Percentiles rank a stretch among this genome's conserved stretches.
These are phyloP conservation scores for Alternaria brassicicola DNA, from an alignment of 2,329 filamentous ascomycete genomes.

Conservation along the genomic window DNA sequence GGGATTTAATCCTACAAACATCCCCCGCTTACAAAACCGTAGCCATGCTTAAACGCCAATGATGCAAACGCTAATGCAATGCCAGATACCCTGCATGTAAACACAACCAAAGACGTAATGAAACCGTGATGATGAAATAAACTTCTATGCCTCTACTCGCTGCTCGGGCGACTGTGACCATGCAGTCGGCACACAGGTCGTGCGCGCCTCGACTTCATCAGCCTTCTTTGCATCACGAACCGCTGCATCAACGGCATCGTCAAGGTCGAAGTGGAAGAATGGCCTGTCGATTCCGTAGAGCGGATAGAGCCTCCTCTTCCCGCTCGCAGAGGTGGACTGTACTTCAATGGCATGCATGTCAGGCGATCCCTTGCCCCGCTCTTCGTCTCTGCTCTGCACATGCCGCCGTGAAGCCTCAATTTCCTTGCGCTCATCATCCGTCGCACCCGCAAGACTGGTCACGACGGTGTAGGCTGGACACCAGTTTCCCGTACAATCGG, in stretches of 20 bases:
- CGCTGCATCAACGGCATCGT: conserved; percentile 38
- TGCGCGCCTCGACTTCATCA: conserved; percentile 13
- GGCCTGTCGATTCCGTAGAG: conserved; percentile 34
- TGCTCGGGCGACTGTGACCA: not conserved
- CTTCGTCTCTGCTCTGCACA: conserved; percentile 12
- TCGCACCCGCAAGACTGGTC: conserved; percentile 19
- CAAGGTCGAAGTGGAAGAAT: conserved; percentile 39
- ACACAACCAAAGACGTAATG: not conserved
- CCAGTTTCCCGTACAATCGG: conserved; percentile 21
- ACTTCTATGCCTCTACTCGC: not conserved
- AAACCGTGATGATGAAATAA: not conserved
- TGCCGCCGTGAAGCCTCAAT: conserved; percentile 3
- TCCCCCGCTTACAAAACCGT: not conserved
- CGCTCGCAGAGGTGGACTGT: not conserved
- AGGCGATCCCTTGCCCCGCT: not conserved
- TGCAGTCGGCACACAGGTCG: not conserved
- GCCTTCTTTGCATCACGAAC: conserved; percentile 30
- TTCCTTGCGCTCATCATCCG: conserved; percentile 22
- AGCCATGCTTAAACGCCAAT: not conserved
- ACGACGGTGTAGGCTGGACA: conserved; percentile 34
- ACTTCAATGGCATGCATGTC: not conserved
- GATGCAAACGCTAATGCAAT: not conserved
- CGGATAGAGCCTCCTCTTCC: conserved; percentile 2
- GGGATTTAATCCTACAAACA: not conserved
- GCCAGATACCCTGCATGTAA: not conserved